Conservation (phyloP, 768 basidiomycete species). For the Suillus paluster region DNA sequence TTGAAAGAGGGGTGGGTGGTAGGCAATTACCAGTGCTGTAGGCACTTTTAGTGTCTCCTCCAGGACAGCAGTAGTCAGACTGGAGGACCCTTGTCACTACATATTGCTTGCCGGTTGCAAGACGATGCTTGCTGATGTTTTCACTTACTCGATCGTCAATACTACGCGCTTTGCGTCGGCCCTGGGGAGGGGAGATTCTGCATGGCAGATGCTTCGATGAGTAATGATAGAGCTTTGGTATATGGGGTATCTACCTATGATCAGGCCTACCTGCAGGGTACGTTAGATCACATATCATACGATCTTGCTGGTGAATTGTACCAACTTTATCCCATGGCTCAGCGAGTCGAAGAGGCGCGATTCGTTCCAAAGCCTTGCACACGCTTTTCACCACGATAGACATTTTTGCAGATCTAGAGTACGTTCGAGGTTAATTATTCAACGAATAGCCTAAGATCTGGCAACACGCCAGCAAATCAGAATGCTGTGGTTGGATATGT, state of each 20-base stretch:
- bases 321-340: conserved; percentile 95
- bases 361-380: conserved; percentile 74
- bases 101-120: conserved; percentile 14
- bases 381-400: conserved; percentile 46
- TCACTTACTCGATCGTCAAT: conserved; percentile 70
- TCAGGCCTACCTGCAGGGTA: conserved; percentile 62
- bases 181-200: conserved; percentile 59
- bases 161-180: conserved; percentile 54
- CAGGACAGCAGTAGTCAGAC: conserved; percentile 74
- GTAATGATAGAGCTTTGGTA: conserved; percentile 9
- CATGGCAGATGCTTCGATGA: conserved; percentile 6
- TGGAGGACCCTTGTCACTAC: conserved; percentile 32
- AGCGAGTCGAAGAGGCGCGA: conserved; percentile 86
- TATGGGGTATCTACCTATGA: conserved; percentile 57
- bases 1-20: conserved; percentile 86
- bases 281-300: conserved; percentile 13
- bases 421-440: not conserved
- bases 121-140: conserved; percentile 9
- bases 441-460: not conserved
- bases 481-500: not conserved
- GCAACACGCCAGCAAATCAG: not conserved
- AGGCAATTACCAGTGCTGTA: conserved; percentile 73
- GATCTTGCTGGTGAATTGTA: conserved; percentile 14
- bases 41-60: conserved; percentile 66
- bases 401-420: conserved; percentile 1